A percentile compares a stretch with the other conserved stretches of the same genome.
Evolutionary conservation across 164 flowering plant species (phyloP).

Genomic region (Aristolochia californica): DNA sequence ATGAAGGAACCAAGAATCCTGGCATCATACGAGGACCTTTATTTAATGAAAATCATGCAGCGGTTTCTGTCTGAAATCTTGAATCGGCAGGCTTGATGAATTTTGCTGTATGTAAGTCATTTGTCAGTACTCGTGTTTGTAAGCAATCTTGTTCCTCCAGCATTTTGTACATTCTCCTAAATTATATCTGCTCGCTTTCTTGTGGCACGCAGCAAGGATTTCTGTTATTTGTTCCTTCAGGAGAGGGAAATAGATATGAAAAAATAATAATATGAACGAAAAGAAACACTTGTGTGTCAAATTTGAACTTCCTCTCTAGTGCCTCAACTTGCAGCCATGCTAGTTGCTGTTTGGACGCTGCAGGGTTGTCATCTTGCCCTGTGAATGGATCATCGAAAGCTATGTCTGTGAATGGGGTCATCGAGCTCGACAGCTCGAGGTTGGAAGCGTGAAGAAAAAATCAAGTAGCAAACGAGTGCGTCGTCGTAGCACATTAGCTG

Average conservation of each 20-base stretch:
- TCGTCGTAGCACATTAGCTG: too few species aligned
- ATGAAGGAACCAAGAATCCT: not conserved
- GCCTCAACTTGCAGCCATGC: too few species aligned
- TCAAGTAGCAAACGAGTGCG: too few species aligned
- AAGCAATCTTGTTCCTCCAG: not conserved
- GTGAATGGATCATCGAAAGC: too few species aligned
- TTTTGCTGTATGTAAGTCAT: slow-evolving; percentile 6
- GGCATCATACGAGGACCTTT: not conserved
- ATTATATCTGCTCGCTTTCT: not conserved
- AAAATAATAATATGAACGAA: not conserved
- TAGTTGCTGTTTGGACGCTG: too few species aligned
- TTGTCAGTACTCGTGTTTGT: not conserved
- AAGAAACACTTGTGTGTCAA: not conserved
- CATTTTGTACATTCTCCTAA: not conserved
- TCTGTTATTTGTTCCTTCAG: not conserved
- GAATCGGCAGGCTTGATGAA: slow-evolving; percentile 17
- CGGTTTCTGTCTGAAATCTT: slow-evolving; percentile 9
- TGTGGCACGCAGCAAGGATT: not conserved
- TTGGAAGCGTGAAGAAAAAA: too few species aligned
- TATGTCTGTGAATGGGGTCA: too few species aligned
- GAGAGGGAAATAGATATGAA: too few species aligned
- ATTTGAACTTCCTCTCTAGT: too few species aligned
- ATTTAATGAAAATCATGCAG: slow-evolving; percentile 5
- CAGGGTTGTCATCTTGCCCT: too few species aligned
- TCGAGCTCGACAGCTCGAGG: too few species aligned